Evolutionary conservation across 768 basidiomycete genomes (phyloP).

Genomic region (Collybiopsis luxurians): DNA sequence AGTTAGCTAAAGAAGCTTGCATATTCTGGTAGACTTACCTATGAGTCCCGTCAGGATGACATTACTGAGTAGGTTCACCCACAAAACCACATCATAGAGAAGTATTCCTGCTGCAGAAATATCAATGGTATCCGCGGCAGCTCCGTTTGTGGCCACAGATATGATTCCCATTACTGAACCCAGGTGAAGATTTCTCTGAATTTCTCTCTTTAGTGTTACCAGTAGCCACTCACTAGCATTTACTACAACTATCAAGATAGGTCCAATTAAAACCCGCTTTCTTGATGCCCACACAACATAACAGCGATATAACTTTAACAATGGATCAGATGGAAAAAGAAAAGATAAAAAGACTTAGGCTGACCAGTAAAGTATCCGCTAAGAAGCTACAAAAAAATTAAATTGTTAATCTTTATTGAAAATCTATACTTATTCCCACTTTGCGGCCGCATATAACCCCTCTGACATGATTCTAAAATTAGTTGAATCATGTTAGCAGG

Average conservation of each 20-base stretch:
- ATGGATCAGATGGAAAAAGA: background rate
- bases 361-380: no score
- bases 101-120: background rate
- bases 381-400: no score
- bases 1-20: background rate
- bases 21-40: background rate
- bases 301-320: background rate
- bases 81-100: background rate
- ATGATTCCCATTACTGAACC: no score
- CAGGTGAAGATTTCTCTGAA: no score
- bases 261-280: background rate
- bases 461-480: no score
- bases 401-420: no score
- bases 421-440: no score
- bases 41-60: background rate
- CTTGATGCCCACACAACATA: background rate
- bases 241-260: background rate
- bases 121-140: background rate
- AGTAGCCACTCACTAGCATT: background rate
- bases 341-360: background rate
- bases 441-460: no score
- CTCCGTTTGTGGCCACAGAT: background rate
- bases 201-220: background rate
- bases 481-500: no score
- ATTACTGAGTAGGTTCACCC: background rate